Conservation (phyloP, 108 stramenopile species). For the Mediolabrus comicus region DNA sequence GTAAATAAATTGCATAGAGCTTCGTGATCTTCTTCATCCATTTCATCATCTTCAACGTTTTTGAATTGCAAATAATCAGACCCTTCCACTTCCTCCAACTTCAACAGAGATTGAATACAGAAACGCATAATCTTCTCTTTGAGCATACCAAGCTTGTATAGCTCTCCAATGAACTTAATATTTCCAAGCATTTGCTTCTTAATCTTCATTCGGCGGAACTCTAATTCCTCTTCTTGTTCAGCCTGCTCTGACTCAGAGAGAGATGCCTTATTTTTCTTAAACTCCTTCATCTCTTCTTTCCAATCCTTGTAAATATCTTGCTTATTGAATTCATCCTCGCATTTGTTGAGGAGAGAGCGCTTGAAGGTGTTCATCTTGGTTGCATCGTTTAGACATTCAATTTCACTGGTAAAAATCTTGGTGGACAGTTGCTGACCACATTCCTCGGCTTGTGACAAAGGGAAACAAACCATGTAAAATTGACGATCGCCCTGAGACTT, state of each 20-base stretch:
- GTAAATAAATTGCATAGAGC: constrained; percentile 82
- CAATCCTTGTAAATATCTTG: constrained; percentile 83
- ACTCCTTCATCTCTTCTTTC: constrained; percentile 78
- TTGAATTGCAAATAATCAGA: constrained; percentile 36
- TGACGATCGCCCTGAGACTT: constrained; percentile 46
- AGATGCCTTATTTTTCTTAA: constrained; percentile 60
- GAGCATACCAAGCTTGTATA: constrained; percentile 93
- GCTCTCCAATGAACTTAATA: constrained; percentile 89
- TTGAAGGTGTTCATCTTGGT: constrained; percentile 86
- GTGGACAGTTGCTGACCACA: constrained; percentile 77
- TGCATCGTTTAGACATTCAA: constrained; percentile 67
- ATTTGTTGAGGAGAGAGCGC: constrained; percentile 83
- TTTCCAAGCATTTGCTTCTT: constrained; percentile 91
- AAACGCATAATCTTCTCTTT: constrained; percentile 93
- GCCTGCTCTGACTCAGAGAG: constrained; percentile 64
- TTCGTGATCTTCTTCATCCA: constrained; percentile 93
- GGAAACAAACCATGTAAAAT: constrained; percentile 81
- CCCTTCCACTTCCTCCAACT: constrained; percentile 66
- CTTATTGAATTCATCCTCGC: constrained; percentile 89
- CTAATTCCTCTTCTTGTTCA: constrained; percentile 74
- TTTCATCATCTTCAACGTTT: constrained; percentile 52
- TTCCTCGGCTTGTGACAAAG: constrained; percentile 62
- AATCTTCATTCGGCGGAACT: constrained; percentile 84
- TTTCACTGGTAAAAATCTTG: constrained; percentile 69
- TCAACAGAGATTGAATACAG: constrained; percentile 83